phyloP scores from a whole-genome alignment of 305 asterid genomes.

The Rubia balearica region DNA sequence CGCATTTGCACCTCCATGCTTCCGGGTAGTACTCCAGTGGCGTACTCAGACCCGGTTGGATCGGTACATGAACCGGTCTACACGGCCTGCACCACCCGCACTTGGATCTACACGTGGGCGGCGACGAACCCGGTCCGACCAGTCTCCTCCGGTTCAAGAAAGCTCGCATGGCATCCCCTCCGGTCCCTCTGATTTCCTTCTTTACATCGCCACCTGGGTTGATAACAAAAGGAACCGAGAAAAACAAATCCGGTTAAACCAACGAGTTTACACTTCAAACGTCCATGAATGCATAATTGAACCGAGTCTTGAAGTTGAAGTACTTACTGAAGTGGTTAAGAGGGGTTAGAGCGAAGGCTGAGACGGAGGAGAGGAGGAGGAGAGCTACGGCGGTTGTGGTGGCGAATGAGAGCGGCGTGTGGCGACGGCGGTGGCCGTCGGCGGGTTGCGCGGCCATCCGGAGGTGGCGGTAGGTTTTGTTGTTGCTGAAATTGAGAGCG shows the following conservation, averaged over 20 bases:
- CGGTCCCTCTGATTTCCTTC: constrained; percentile 11
- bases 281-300: neutral
- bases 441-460: constrained; percentile 41
- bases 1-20: constrained; percentile 92
- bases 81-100: constrained; percentile 70
- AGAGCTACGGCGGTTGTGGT: constrained; percentile 33
- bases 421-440: constrained; percentile 21
- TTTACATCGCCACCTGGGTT: constrained; percentile 28
- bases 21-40: constrained; percentile 83
- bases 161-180: constrained; percentile 19
- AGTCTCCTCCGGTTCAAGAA: constrained; percentile 37
- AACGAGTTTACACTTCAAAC: neutral
- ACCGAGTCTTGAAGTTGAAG: neutral
- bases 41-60: constrained; percentile 59
- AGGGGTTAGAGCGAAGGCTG: constrained; percentile 35
- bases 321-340: constrained; percentile 43
- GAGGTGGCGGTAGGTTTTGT: constrained; percentile 10
- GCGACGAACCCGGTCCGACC: constrained; percentile 67
- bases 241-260: neutral
- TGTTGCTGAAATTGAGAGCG: constrained; percentile 30
- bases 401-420: constrained; percentile 34
- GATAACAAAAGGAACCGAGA: neutral
- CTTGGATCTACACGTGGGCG: constrained; percentile 78
- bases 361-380: constrained; percentile 45
- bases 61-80: constrained; percentile 66